Evolutionary conservation across 495 filamentous ascomycete genomes (phyloP).

Genomic region (Xylaria flabelliformis): DNA sequence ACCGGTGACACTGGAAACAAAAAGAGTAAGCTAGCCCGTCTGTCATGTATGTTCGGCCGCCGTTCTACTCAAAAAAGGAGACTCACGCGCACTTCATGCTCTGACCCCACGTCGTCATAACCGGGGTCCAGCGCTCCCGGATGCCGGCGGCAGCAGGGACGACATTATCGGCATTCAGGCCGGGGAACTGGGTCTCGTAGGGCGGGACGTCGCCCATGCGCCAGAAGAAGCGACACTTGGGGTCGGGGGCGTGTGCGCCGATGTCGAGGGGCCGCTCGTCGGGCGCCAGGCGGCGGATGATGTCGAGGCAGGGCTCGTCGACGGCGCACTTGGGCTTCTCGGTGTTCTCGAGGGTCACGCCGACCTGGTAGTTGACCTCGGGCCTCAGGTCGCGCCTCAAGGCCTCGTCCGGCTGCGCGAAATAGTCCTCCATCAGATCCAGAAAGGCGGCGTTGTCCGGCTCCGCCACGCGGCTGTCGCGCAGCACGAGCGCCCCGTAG

Average conservation of each 20-base stretch:
- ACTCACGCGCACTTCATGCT: conserved; percentile 61
- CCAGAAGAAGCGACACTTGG: conserved; percentile 61
- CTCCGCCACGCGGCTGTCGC: conserved; percentile 59
- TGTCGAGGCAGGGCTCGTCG: conserved; percentile 56
- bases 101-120: conserved; percentile 56
- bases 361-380: conserved; percentile 57
- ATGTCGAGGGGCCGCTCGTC: conserved; percentile 57
- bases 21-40: background rate
- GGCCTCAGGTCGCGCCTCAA: conserved; percentile 54
- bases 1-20: conserved; percentile 47
- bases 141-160: conserved; percentile 50
- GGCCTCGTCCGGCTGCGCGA: conserved; percentile 53
- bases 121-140: conserved; percentile 48
- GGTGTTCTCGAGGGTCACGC: conserved; percentile 61
- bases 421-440: conserved; percentile 62
- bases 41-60: background rate
- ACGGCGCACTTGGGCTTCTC: conserved; percentile 62
- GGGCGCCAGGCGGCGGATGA: conserved; percentile 54
- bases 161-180: conserved; percentile 53
- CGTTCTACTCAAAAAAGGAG: background rate
- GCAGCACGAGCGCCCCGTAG: conserved; percentile 57
- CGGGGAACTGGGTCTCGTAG: conserved; percentile 54
- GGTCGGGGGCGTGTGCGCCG: conserved; percentile 51
- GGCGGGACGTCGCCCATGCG: conserved; percentile 54
- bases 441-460: conserved; percentile 55